Percentiles rank a stretch among this genome's conserved stretches.
Conservation (phyloP, 2,329 filamentous ascomycete genomes). For the Penicillium sp. region DNA sequence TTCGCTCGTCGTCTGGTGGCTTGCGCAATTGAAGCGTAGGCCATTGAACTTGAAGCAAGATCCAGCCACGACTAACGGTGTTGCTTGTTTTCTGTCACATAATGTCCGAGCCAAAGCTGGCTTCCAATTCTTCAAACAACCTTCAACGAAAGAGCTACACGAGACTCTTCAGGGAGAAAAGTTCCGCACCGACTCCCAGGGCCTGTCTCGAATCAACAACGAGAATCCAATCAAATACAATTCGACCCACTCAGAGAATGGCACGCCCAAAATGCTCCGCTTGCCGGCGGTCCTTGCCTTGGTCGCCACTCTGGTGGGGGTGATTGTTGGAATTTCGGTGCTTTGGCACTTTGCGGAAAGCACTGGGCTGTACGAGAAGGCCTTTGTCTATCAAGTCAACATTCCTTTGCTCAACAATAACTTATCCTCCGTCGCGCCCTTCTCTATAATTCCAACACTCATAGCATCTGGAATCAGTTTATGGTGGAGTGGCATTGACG, state of each 20-base stretch:
- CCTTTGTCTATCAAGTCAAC: conserved; percentile 15
- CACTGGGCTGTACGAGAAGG: conserved; percentile 11
- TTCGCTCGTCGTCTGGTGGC: conserved; percentile 12
- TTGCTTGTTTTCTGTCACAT: conserved; percentile 7
- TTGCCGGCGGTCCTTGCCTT: conserved; percentile 10
- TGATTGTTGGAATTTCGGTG: conserved; percentile 11
- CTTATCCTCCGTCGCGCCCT: conserved; percentile 12
- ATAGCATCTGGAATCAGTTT: conserved; percentile 13
- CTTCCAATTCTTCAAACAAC: conserved; percentile 11
- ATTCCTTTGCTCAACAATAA: conserved; percentile 8
- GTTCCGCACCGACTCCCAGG: conserved; percentile 9
- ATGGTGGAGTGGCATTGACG: conserved; percentile 20
- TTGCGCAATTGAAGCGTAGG: not conserved
- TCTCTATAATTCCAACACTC: conserved; percentile 18
- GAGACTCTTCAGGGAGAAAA: conserved; percentile 1
- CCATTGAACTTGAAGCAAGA: conserved; percentile 17
- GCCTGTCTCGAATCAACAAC: conserved; percentile 1
- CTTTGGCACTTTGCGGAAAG: conserved; percentile 12
- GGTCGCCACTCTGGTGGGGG: not conserved
- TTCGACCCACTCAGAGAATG: conserved; percentile 9
- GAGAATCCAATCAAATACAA: not conserved
- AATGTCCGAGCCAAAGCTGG: not conserved
- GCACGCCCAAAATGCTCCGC: conserved; percentile 14
- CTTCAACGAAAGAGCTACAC: conserved; percentile 7
- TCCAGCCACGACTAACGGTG: conserved; percentile 8